Evolutionary conservation across 2,329 filamentous ascomycete genomes (phyloP), one percentile per base, ranked within the genome.

Genomic region (Talaromyces sp.): DNA sequence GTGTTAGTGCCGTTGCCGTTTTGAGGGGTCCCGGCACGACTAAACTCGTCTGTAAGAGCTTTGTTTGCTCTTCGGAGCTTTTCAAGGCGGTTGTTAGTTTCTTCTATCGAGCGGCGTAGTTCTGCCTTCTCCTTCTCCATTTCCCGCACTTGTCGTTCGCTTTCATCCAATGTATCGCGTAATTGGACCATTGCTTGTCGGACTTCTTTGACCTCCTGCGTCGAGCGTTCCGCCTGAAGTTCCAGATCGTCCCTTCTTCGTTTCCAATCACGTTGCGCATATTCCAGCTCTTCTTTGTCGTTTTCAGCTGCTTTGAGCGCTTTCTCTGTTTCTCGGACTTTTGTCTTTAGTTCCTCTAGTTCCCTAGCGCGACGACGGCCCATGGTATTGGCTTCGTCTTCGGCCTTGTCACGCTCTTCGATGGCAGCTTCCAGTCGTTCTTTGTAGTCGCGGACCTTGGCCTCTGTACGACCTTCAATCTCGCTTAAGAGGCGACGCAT

Each of bases 331-430:
- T 97, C 93, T 6, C 91, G 86, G 11, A 93, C 82, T 75, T 88
- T 90, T 58, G 83, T 82, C 74, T 89, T 92, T 42, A 96, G 80
- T 68, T 98, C 93, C 73, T 98, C 95, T 2, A 91, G 82, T 79
- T 98, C 95, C 55, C 93, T 84, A 6, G 90, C 86, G 65, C 88
- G 88, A 48, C 90, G 85, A 59, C 93, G 84, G 12, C 89, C 90
- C 56, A 90, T 83, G 0, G 87, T 89, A 70, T 87, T 91, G 2
- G 92, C 88, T 77, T 98, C 93, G 66, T 98, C 93, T 76, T 99
- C 93, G 1, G 92, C 88, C 2, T 92, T 87, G 73, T 99, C 95
- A 18, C 95, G 86, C 75, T 99, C 95, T 73, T 97, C 93, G n/a
- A 96, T 84, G 0, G 93, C 93, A 1, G 90, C 83, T 70, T 98